A percentile compares a stretch with the other conserved stretches of the same genome.
phyloP scores from a whole-genome alignment of 495 filamentous ascomycete genomes.

The Penicillium robsamsonii region DNA sequence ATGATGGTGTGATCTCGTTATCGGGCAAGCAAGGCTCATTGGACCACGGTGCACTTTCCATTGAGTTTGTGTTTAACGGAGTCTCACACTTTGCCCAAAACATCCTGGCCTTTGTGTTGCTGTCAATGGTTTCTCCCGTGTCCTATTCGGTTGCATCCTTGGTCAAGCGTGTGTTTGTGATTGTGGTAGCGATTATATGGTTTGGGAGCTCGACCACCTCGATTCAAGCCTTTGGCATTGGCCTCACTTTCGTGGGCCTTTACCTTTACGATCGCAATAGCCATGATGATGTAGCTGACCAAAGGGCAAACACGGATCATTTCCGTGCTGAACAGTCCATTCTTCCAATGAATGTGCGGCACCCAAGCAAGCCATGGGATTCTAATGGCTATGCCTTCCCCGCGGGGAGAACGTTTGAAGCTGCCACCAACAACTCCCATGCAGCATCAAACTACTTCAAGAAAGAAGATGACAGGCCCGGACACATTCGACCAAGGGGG shows the following conservation, averaged over 20 bases:
- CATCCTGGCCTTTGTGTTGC: constrained; percentile 86
- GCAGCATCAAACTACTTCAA: constrained; percentile 49
- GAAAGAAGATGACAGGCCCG: constrained; percentile 58
- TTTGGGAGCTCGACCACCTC: constrained; percentile 84
- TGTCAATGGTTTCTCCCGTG: constrained; percentile 90
- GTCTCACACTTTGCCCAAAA: constrained; percentile 96
- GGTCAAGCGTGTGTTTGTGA: constrained; percentile 96
- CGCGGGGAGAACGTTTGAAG: constrained; percentile 26
- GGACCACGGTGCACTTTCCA: constrained; percentile 71
- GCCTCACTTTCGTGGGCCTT: constrained; percentile 84
- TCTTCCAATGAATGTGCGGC: constrained; percentile 61
- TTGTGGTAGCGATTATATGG: constrained; percentile 92
- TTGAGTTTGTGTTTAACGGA: constrained; percentile 95
- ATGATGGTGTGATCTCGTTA: constrained; percentile 65
- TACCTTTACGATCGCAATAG: constrained; percentile 95
- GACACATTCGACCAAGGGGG: constrained; percentile 52
- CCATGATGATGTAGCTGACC: constrained; percentile 80
- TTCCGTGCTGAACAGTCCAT: constrained; percentile 60
- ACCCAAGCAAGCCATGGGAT: constrained; percentile 35
- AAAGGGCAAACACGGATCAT: constrained; percentile 56
- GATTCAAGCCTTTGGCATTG: constrained; percentile 81
- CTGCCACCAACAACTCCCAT: constrained; percentile 27
- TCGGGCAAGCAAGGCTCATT: constrained; percentile 62
- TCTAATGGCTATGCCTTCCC: constrained; percentile 45
- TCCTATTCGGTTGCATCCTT: constrained; percentile 95